Conservation (phyloP, 371 early-diverging fungal species). For the Mortierella sp. region DNA sequence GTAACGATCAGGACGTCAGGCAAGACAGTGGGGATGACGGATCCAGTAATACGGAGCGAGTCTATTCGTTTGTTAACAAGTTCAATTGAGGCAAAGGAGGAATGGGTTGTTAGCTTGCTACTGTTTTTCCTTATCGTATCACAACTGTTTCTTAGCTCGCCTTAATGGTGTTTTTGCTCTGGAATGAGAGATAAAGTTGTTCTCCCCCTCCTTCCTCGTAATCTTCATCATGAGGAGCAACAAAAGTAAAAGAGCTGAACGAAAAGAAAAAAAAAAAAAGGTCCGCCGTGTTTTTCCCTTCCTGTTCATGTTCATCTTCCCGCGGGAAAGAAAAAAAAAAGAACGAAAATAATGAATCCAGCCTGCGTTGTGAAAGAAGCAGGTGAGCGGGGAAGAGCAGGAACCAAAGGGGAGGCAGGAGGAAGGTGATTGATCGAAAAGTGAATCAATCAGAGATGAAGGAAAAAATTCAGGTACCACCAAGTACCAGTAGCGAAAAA, state of each 20-base stretch:
- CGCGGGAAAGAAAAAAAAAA: not conserved
- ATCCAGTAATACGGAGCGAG: conserved; percentile 50
- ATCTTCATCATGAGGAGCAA: not conserved
- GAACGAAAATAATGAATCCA: not conserved
- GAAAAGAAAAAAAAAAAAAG: not conserved
- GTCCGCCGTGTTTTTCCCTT: not conserved
- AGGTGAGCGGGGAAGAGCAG: no score
- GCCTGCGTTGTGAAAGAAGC: not conserved
- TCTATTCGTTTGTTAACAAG: conserved; percentile 21
- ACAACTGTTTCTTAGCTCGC: not conserved
- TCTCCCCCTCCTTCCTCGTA: not conserved
- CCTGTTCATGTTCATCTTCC: not conserved
- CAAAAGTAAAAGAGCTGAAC: no score
- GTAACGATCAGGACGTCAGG: conserved; percentile 41
- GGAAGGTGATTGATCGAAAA: not conserved
- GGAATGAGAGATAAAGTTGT: not conserved
- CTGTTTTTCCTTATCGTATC: not conserved
- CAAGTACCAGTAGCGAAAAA: not conserved
- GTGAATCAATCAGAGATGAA: not conserved
- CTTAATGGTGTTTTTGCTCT: not conserved
- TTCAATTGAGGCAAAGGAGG: no score
- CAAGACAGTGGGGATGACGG: conserved; percentile 49
- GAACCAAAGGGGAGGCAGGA: not conserved
- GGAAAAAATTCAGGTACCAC: not conserved
- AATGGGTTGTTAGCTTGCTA: not conserved